Percentiles rank a stretch among this genome's conserved stretches.
phyloP scores from a whole-genome alignment of 371 early-diverging fungal genomes.

The Zancudomyces culisetae region DNA sequence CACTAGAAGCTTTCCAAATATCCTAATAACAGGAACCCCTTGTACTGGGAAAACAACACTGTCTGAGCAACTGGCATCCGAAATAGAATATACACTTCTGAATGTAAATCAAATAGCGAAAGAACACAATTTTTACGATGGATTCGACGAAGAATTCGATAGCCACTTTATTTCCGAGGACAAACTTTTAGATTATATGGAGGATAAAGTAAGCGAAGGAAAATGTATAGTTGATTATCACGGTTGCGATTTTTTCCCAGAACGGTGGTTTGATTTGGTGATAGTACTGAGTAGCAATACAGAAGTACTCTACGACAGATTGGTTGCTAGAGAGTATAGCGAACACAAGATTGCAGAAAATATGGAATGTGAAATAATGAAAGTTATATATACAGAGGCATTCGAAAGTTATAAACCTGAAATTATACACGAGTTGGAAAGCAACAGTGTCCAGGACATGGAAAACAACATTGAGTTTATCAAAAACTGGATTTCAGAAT shows the following conservation, averaged over 20 bases:
- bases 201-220: conserved; percentile 51
- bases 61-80: conserved; percentile 55
- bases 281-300: conserved; percentile 76
- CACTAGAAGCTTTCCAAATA: conserved; percentile 31
- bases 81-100: conserved; percentile 49
- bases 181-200: conserved; percentile 74
- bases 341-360: conserved; percentile 86
- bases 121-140: conserved; percentile 66
- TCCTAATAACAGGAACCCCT: conserved; percentile 95
- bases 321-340: conserved; percentile 70
- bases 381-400: conserved; percentile 84
- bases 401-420: conserved; percentile 59
- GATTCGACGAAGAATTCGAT: conserved; percentile 72
- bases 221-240: conserved; percentile 86
- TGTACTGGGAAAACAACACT: conserved; percentile 96
- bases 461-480: conserved; percentile 55
- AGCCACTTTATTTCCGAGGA: conserved; percentile 85
- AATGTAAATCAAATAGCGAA: conserved; percentile 82
- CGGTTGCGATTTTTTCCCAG: conserved; percentile 84
- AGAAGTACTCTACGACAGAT: conserved; percentile 57
- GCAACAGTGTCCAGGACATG: conserved; percentile 72
- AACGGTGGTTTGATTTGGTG: conserved; percentile 92
- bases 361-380: conserved; percentile 96
- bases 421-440: conserved; percentile 59
- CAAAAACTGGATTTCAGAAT: conserved; percentile 13